Base-by-base conservation (phyloP, 2,329 filamentous ascomycete species). In the Colletotrichum musicola region DNA sequence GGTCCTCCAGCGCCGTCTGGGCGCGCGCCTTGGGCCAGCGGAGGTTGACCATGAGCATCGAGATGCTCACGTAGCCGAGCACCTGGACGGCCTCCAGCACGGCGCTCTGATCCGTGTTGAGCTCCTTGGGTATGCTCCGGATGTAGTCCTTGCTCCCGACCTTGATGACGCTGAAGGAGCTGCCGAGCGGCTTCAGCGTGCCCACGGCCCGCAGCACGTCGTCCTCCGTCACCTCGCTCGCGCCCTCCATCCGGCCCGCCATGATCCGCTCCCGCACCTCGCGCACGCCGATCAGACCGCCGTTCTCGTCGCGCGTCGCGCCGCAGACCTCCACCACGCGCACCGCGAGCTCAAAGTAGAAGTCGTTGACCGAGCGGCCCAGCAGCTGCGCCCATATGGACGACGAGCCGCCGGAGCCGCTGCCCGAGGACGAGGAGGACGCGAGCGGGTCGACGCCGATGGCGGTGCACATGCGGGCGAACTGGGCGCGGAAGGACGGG, bases 261-360 rank as follows among this genome's bases (percentile, higher is more conserved):
- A 90, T 89, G 27, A 98, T 90, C 51, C 90, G 85, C 76, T 95
- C 92, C 65, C 90, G 85, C 74, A 97, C 90, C 80, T 98, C 95
- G 51, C 88, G 84, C 18, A 98, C 87, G 12, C 93, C 93, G 61
- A 99, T 93, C 75, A 99, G 84, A 0, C 96, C 96, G 6, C 96
- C 96, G 78, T 99, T 99, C 81, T 98, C 95, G 4, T 88, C 89
- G 60, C 96, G 86, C 51, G 94, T 98, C 60, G 91, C 89, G 6
- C 94, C 87, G 77, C 96, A 99, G 7, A 98, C 90, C 80, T 98
- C 95, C 6, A 99, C 96, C 1, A 98, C 93, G 57, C 93, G 88
- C n/a, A 98, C 95, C 1, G 94, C 96, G 53, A 99, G 89, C 83
- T 97, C 95, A 80, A 98, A 98, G 82, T 98, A 99, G 78, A 99